phyloP scores from a whole-genome alignment of 192 early-diverging fungal species.

The Phycomyces blakesleeanus region DNA sequence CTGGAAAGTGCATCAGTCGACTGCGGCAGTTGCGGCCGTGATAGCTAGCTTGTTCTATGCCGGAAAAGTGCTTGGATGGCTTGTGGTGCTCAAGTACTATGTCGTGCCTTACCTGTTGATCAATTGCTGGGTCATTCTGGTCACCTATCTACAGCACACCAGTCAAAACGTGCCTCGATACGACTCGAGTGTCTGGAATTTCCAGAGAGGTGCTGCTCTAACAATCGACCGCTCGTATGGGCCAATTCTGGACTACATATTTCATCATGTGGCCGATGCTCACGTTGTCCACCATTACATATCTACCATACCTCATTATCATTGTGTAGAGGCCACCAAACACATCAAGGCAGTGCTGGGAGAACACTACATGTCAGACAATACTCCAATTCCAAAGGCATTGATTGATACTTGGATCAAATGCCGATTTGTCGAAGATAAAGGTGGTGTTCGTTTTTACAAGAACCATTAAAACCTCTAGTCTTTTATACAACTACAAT shows the following conservation, averaged over 20 bases:
- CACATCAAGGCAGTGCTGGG: conserved; percentile 77
- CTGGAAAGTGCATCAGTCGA: conserved; percentile 63
- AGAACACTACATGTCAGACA: conserved; percentile 72
- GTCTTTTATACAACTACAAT: too few relatives aligned
- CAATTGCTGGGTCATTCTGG: conserved; percentile 90
- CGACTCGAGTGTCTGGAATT: conserved; percentile 77
- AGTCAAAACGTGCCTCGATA: conserved; percentile 84
- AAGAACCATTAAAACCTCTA: too few relatives aligned
- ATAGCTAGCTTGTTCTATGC: conserved; percentile 42
- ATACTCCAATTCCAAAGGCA: conserved; percentile 59
- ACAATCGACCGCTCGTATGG: conserved; percentile 91
- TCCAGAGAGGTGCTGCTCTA: conserved; percentile 80
- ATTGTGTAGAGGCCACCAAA: conserved; percentile 80
- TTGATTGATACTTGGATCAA: conserved; percentile 61
- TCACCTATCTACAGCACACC: conserved; percentile 93
- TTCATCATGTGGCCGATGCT: conserved; percentile 77
- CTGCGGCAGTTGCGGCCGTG: conserved; percentile 60
- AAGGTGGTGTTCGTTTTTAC: conserved; percentile 71
- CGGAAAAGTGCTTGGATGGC: conserved; percentile 46
- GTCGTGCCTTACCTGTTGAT: conserved; percentile 84
- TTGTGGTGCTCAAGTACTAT: conserved; percentile 76
- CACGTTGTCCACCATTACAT: conserved; percentile 95
- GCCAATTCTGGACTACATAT: conserved; percentile 75
- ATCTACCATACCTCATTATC: conserved; percentile 96
- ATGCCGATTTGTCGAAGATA: conserved; percentile 91